phyloP scores from a whole-genome alignment of 2,329 filamentous ascomycete genomes.

The Xylariaceae sp. region DNA sequence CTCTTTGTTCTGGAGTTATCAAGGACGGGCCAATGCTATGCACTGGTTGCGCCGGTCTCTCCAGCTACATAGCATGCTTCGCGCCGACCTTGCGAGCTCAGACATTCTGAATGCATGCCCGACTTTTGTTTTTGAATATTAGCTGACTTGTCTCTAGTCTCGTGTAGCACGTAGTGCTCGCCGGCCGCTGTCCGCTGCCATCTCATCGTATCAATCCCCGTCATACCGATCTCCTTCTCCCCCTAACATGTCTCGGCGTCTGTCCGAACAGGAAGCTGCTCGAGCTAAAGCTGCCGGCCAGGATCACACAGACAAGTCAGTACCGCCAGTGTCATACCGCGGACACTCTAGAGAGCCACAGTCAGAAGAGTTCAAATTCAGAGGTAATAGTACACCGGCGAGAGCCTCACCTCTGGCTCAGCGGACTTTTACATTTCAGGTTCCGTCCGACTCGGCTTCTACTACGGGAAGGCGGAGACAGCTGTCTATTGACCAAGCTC shows the following conservation, averaged over 20 bases:
- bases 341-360: slow-evolving; percentile 40
- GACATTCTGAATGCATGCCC: neutral
- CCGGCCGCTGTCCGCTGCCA: slow-evolving; percentile 49
- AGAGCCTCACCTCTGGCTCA: slow-evolving; percentile 46
- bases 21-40: neutral
- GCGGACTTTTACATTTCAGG: slow-evolving; percentile 44
- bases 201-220: slow-evolving; percentile 34
- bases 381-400: slow-evolving; percentile 35
- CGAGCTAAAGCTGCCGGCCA: slow-evolving; percentile 38
- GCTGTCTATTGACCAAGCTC: slow-evolving; percentile 45
- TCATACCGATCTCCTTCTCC: slow-evolving; percentile 44
- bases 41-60: slow-evolving; percentile 2
- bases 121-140: neutral
- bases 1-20: slow-evolving; percentile 15
- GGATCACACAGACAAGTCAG: slow-evolving; percentile 38
- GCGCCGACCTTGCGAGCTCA: neutral
- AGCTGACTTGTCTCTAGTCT: slow-evolving; percentile 37
- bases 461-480: slow-evolving; percentile 35
- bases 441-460: slow-evolving; percentile 32
- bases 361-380: slow-evolving; percentile 34
- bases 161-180: slow-evolving; percentile 45
- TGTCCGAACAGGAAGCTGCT: slow-evolving; percentile 51
- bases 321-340: slow-evolving; percentile 43
- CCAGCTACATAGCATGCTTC: neutral
- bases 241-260: slow-evolving; percentile 45